Evolutionary conservation across 2,329 filamentous ascomycete genomes (phyloP).

Genomic region (Monosporascus sp.): DNA sequence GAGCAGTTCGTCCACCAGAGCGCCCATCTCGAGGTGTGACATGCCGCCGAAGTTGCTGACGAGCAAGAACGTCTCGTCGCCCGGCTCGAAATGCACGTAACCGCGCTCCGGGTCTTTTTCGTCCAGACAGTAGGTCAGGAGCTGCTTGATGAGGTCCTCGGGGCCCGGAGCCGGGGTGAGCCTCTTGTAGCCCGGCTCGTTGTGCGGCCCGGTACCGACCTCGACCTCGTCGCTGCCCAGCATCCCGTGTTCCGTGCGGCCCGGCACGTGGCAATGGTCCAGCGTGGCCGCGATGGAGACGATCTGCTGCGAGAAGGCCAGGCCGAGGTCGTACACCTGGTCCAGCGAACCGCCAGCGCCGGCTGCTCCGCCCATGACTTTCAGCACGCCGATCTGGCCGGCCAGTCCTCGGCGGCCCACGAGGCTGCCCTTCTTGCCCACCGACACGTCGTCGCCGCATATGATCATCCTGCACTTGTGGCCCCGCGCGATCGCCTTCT

Average conservation of each 20-base stretch:
- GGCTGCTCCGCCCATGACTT: slow-evolving; percentile 49
- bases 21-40: slow-evolving; percentile 52
- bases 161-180: slow-evolving; percentile 46
- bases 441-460: slow-evolving; percentile 61
- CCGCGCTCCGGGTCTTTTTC: slow-evolving; percentile 44
- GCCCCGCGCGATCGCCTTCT: slow-evolving; percentile 50
- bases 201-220: slow-evolving; percentile 63
- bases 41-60: slow-evolving; percentile 58
- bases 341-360: slow-evolving; percentile 43
- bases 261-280: slow-evolving; percentile 57
- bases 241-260: slow-evolving; percentile 42
- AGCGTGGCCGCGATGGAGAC: slow-evolving; percentile 54
- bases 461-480: slow-evolving; percentile 53
- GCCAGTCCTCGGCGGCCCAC: slow-evolving; percentile 59
- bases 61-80: slow-evolving; percentile 47
- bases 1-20: slow-evolving; percentile 48
- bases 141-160: slow-evolving; percentile 46
- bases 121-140: slow-evolving; percentile 58
- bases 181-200: slow-evolving; percentile 58
- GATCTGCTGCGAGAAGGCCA: slow-evolving; percentile 45
- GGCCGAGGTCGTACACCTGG: slow-evolving; percentile 44
- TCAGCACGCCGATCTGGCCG: slow-evolving; percentile 55
- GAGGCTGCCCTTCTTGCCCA: slow-evolving; percentile 51
- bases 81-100: slow-evolving; percentile 42
- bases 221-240: slow-evolving; percentile 50